Evolutionary conservation across 2,329 filamentous ascomycete genomes (phyloP).

Genomic region (Botrytis squamosa): DNA sequence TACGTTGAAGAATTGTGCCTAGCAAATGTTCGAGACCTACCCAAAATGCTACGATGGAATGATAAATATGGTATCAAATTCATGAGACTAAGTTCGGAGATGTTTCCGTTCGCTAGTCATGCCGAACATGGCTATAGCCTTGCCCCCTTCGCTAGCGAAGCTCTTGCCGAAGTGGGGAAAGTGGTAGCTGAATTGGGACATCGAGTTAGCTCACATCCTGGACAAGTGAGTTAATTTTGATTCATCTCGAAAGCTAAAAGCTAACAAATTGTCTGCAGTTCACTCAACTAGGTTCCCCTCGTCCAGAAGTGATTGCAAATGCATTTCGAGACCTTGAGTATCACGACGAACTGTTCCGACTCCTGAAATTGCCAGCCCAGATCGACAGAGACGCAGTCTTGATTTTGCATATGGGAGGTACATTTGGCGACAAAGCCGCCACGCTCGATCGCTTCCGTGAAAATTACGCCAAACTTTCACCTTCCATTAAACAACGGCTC

Average conservation of each 20-base stretch:
- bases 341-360: conserved; percentile 78
- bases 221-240: conserved; percentile 49
- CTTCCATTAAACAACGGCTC: conserved; percentile 72
- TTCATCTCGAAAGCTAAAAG: background rate
- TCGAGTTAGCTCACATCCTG: conserved; percentile 84
- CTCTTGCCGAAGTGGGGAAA: conserved; percentile 71
- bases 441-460: conserved; percentile 53
- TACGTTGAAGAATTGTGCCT: conserved; percentile 78
- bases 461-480: conserved; percentile 56
- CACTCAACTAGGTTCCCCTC: conserved; percentile 85
- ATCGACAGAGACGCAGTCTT: conserved; percentile 84
- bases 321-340: conserved; percentile 82
- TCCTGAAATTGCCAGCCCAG: conserved; percentile 75
- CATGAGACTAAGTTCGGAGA: conserved; percentile 87
- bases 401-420: conserved; percentile 90
- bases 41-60: conserved; percentile 89
- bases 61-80: conserved; percentile 89
- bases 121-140: conserved; percentile 82
- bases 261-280: conserved; percentile 47
- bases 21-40: conserved; percentile 78
- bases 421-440: conserved; percentile 71
- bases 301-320: conserved; percentile 71
- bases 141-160: conserved; percentile 76
- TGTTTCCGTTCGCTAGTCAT: conserved; percentile 96
- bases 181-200: conserved; percentile 78